phyloP scores from a whole-genome alignment of 2,329 filamentous ascomycete genomes.

The Xylaria sp. region DNA sequence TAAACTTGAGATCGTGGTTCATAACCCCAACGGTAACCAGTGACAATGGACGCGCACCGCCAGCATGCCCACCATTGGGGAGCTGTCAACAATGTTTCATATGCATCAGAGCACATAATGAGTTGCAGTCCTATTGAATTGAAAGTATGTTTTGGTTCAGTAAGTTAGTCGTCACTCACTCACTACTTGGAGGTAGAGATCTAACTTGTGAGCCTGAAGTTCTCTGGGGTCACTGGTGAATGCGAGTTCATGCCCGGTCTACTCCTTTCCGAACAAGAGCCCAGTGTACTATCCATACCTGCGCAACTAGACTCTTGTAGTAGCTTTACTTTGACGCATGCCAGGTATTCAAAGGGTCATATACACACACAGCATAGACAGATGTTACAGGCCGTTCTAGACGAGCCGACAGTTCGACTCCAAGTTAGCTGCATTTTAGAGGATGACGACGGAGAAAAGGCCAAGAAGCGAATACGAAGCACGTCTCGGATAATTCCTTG shows the following conservation, averaged over 20 bases:
- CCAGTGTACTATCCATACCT: neutral
- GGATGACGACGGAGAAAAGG: neutral
- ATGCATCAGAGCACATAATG: neutral
- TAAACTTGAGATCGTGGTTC: neutral
- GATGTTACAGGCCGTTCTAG: slow-evolving; percentile 18
- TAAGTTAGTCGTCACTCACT: slow-evolving; percentile 3
- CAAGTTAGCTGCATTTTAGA: slow-evolving; percentile 13
- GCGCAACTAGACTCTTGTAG: neutral
- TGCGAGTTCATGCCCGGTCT: slow-evolving; percentile 10
- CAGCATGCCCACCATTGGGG: neutral
- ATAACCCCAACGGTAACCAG: neutral
- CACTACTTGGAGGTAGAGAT: neutral
- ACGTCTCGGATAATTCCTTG: slow-evolving; percentile 20
- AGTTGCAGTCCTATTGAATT: neutral
- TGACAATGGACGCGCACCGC: neutral
- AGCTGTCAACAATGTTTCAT: neutral
- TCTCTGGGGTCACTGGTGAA: slow-evolving; percentile 17
- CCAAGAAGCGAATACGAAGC: slow-evolving; percentile 11
- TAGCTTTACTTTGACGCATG: neutral
- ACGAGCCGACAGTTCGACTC: neutral
- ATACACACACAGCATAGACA: slow-evolving; percentile 8
- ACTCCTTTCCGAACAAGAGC: neutral
- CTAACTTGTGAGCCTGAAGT: slow-evolving; percentile 6
- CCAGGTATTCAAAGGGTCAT: neutral
- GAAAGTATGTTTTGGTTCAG: slow-evolving; percentile 14